Conservation (phyloP, 805 yeast genomes). For the Kodamaea hsintzibuensis region DNA sequence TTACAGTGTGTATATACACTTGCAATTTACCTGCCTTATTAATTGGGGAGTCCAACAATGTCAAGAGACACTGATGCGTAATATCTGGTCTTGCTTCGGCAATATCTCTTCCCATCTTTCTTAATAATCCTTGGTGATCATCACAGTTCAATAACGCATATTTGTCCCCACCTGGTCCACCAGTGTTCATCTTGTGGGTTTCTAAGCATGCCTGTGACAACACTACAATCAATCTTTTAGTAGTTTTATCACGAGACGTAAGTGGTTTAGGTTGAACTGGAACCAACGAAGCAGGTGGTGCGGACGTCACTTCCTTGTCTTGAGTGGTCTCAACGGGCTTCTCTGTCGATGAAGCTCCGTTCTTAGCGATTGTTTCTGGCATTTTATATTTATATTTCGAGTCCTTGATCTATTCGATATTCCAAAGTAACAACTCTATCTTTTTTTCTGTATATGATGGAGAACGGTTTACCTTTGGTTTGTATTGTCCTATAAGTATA, state of each 20-base stretch:
- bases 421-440: not conserved
- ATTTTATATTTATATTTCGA: conserved; percentile 1
- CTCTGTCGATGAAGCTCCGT: conserved; percentile 18
- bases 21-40: conserved; percentile 97
- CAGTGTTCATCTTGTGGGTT: conserved; percentile 83
- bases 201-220: conserved; percentile 94
- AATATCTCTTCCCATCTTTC: conserved; percentile 95
- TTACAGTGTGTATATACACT: conserved; percentile 93
- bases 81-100: conserved; percentile 99
- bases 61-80: conserved; percentile 94
- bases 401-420: not conserved
- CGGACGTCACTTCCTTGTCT: conserved; percentile 18
- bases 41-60: conserved; percentile 94
- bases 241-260: conserved; percentile 79
- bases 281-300: conserved; percentile 65
- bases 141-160: conserved; percentile 94
- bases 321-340: conserved; percentile 11
- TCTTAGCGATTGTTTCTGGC: conserved; percentile 10
- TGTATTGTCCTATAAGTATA: conserved; percentile 8
- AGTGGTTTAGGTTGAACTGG: conserved; percentile 85
- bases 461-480: not conserved
- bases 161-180: conserved; percentile 79
- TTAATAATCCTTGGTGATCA: conserved; percentile 93
- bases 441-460: not conserved
- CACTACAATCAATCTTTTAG: conserved; percentile 91